These are phyloP conservation scores for Penicillium paneum DNA, from an alignment of 2,329 filamentous ascomycete genomes.

Conservation along the genomic window DNA sequence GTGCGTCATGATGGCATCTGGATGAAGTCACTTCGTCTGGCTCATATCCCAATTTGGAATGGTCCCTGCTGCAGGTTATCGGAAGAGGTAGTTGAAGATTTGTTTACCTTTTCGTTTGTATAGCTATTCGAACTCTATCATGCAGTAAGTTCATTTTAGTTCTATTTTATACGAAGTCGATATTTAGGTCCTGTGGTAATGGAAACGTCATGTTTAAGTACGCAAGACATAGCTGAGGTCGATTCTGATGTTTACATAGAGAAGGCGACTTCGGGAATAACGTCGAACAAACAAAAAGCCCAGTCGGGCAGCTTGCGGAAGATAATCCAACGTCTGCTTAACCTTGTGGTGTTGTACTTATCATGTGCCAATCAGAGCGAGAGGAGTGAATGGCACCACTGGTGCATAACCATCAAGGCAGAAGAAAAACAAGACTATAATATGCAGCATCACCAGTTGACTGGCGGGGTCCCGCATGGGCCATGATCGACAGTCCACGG, in stretches of 20 bases:
- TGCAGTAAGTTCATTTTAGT: background rate
- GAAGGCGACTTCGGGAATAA: background rate
- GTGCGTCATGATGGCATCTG: constrained; percentile 30
- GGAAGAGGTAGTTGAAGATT: background rate
- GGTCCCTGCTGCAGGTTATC: background rate
- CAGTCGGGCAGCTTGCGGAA: constrained; percentile 15
- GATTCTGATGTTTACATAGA: background rate
- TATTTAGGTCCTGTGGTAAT: background rate
- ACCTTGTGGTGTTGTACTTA: background rate
- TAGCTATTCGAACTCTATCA: background rate
- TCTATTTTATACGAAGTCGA: background rate
- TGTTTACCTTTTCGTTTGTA: background rate
- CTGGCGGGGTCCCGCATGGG: constrained; percentile 14
- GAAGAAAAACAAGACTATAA: background rate
- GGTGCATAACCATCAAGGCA: background rate
- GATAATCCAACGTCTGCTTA: background rate
- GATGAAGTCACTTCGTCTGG: constrained; percentile 18
- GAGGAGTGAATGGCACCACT: constrained; percentile 12
- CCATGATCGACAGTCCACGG: constrained; percentile 12
- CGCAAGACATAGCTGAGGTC: background rate
- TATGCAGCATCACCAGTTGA: constrained; percentile 2
- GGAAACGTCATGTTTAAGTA: constrained; percentile 2
- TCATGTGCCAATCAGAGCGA: constrained; percentile 6
- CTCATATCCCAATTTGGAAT: constrained; percentile 1
- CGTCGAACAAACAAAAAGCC: background rate